Conservation (phyloP, 768 basidiomycete genomes). For the Podaxis sp. region DNA sequence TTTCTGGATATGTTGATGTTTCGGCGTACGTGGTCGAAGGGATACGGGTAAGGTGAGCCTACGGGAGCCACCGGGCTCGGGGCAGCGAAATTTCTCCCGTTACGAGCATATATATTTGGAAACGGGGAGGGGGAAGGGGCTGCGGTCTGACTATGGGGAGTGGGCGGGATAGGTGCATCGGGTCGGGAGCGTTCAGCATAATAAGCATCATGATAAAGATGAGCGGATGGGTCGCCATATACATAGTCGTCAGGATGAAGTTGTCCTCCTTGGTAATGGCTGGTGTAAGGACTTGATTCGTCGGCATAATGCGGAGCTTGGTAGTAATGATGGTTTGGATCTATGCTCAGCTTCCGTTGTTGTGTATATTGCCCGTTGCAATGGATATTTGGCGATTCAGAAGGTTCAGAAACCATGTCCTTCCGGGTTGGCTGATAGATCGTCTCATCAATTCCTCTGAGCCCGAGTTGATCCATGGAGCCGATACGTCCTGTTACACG, state of each 20-base stretch:
- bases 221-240: conserved; percentile 35
- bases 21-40: conserved; percentile 69
- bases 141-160: conserved; percentile 70
- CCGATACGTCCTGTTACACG: neutral
- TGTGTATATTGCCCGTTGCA: neutral
- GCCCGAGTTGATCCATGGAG: conserved; percentile 8
- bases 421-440: conserved; percentile 3
- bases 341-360: conserved; percentile 3
- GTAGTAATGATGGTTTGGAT: conserved; percentile 1
- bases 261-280: neutral
- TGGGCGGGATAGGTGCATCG: conserved; percentile 75
- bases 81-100: conserved; percentile 32
- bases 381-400: neutral
- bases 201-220: conserved; percentile 16
- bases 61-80: conserved; percentile 52
- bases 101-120: conserved; percentile 31
- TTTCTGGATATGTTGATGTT: conserved; percentile 29
- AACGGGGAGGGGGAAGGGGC: conserved; percentile 72
- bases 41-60: conserved; percentile 79
- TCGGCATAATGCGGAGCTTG: conserved; percentile 2
- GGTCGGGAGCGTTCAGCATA: conserved; percentile 40
- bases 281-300: conserved; percentile 8
- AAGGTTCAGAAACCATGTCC: neutral
- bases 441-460: conserved; percentile 4
- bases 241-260: conserved; percentile 39